Percentiles rank a stretch among this genome's conserved stretches.
Conservation (phyloP, 148 eudicot species). For the Chenopodium formosanum region DNA sequence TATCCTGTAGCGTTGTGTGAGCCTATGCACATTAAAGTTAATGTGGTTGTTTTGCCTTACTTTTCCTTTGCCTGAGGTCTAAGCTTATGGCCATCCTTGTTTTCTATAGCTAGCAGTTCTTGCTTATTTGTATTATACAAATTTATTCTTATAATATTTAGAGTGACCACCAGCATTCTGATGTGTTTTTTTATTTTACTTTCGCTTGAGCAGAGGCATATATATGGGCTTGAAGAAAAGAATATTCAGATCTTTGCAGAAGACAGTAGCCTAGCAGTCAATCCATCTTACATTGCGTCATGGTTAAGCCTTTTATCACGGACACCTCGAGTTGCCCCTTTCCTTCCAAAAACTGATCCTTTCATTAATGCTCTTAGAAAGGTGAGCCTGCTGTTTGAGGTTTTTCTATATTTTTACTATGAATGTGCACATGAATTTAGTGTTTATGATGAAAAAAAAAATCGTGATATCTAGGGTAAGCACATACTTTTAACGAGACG, state of each 20-base stretch:
- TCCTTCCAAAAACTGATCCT: conserved; percentile 80
- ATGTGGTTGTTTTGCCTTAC: neutral
- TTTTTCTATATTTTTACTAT: neutral
- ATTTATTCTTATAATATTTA: neutral
- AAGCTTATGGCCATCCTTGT: neutral
- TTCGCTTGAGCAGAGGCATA: conserved; percentile 63
- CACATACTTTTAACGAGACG: neutral
- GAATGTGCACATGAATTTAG: neutral
- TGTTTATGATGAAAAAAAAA: neutral
- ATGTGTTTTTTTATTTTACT: conserved; percentile 1
- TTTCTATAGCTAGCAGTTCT: neutral
- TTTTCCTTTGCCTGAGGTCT: neutral
- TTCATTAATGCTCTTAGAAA: conserved; percentile 70
- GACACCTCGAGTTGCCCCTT: conserved; percentile 95
- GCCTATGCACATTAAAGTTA: neutral
- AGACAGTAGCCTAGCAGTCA: conserved; percentile 70
- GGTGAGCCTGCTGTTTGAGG: conserved; percentile 38
- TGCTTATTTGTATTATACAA: neutral
- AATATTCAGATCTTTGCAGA: conserved; percentile 83
- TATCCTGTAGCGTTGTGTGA: neutral
- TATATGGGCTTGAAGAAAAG: conserved; percentile 77
- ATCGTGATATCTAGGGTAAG: neutral
- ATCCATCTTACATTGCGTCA: conserved; percentile 70
- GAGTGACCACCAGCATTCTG: neutral
- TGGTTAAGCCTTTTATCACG: conserved; percentile 78